phyloP scores from a whole-genome alignment of 441 rosid genomes.

The Gossypium laxum region DNA sequence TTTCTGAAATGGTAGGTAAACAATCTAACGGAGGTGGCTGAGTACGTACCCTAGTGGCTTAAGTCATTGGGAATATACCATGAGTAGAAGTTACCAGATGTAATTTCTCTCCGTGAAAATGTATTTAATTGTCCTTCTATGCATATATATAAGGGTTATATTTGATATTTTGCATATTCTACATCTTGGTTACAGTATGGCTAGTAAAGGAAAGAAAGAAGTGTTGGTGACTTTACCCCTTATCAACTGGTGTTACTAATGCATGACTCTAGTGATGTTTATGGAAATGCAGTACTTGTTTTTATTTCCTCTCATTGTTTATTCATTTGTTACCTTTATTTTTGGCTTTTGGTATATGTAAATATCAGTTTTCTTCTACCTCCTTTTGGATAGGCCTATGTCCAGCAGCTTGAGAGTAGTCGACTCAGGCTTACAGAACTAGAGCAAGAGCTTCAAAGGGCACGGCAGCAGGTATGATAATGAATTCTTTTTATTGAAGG shows the following conservation, averaged over 20 bases:
- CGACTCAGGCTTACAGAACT: slow-evolving; percentile 56
- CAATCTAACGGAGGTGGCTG: neutral
- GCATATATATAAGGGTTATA: neutral
- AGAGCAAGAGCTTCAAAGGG: slow-evolving; percentile 76
- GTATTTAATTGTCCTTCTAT: neutral
- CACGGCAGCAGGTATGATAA: slow-evolving; percentile 55
- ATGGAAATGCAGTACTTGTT: neutral
- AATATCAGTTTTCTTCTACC: too few species aligned
- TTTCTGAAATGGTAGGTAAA: too few species aligned
- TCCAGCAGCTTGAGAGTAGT: slow-evolving; percentile 79
- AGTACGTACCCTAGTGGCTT: neutral
- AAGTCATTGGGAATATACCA: neutral
- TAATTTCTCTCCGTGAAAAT: neutral
- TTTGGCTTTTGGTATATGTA: slow-evolving; percentile 28
- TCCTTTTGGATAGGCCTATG: slow-evolving; percentile 61
- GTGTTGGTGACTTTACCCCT: neutral
- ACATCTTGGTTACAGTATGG: neutral
- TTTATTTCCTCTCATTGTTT: neutral
- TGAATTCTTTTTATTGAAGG: neutral
- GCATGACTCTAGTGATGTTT: neutral
- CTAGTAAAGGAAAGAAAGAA: neutral
- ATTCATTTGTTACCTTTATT: slow-evolving; percentile 2
- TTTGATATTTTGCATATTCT: neutral
- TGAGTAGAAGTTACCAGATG: neutral
- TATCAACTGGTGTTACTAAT: neutral